These are phyloP conservation scores for Hamamelis virginiana DNA, from an alignment of 164 flowering plant species.

Conservation along the genomic window DNA sequence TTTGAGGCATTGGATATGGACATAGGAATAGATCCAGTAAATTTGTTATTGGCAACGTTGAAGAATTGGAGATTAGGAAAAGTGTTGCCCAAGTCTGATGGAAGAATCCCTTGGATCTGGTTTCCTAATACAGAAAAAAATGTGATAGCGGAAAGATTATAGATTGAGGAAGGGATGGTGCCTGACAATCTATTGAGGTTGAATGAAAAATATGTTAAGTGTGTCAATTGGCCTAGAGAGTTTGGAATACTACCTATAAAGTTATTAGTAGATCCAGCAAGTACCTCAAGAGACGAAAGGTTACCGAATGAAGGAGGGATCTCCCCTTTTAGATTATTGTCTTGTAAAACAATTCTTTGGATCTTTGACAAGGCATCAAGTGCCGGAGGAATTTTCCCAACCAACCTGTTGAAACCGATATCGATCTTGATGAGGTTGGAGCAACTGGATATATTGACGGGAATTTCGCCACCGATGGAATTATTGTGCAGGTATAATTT, in stretches of 20 bases:
- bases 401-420: background rate
- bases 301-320: constrained; percentile 8
- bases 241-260: constrained; percentile 18
- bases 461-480: constrained; percentile 5
- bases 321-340: constrained; percentile 18
- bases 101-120: constrained; percentile 15
- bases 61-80: constrained; percentile 22
- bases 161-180: constrained; percentile 14
- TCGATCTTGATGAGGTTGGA: background rate
- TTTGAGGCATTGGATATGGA: constrained; percentile 20
- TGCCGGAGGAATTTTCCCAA: constrained; percentile 5
- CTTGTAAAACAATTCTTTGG: background rate
- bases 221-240: constrained; percentile 1
- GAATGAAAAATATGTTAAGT: background rate
- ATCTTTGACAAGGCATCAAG: constrained; percentile 8
- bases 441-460: background rate
- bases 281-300: background rate
- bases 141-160: constrained; percentile 11
- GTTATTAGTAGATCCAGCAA: background rate
- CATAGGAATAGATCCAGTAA: constrained; percentile 25
- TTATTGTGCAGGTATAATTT: background rate
- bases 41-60: background rate
- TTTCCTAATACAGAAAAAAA: background rate
- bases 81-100: constrained; percentile 5
- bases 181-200: constrained; percentile 13